Percentiles rank a stretch among this genome's conserved stretches.
phyloP scores from a whole-genome alignment of 2,329 filamentous ascomycete genomes.

The Talaromyces sp. region DNA sequence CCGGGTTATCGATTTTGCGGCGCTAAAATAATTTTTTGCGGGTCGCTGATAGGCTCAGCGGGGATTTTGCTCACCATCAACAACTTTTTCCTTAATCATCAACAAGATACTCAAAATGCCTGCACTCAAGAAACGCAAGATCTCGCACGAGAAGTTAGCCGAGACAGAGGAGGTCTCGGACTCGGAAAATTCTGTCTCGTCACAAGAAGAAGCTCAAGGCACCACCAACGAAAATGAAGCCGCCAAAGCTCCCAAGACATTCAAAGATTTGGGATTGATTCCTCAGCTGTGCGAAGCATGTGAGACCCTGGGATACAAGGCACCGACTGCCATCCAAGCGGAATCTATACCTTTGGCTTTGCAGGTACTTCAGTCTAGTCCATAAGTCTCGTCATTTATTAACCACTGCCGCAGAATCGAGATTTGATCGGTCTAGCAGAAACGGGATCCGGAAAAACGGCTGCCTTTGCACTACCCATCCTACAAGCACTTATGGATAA shows the following conservation, averaged over 20 bases:
- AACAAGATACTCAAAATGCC: constrained; percentile 34
- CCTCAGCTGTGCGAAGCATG: constrained; percentile 89
- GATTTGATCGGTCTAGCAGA: constrained; percentile 94
- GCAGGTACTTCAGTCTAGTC: too few species aligned
- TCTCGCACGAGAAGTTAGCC: constrained; percentile 27
- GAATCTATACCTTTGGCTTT: constrained; percentile 81
- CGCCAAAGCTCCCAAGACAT: constrained; percentile 41
- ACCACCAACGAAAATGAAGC: constrained; percentile 16
- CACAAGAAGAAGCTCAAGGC: constrained; percentile 10
- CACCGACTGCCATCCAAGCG: constrained; percentile 83
- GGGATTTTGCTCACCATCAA: constrained; percentile 16
- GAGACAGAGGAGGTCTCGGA: constrained; percentile 21
- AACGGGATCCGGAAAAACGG: constrained; percentile 94
- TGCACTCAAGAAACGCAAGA: constrained; percentile 42
- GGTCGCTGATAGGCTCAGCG: constrained; percentile 5
- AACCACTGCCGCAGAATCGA: constrained; percentile 46
- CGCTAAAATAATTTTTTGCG: constrained; percentile 32
- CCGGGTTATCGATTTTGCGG: constrained; percentile 42
- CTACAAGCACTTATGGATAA: constrained; percentile 87
- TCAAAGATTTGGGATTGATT: constrained; percentile 67
- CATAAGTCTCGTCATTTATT: too few species aligned
- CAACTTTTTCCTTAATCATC: neutral
- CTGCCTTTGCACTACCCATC: constrained; percentile 89
- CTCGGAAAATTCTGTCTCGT: constrained; percentile 23
- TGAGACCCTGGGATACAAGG: constrained; percentile 74